Evolutionary conservation across 106 monocot species (phyloP).

Genomic region (Cymbidium sinense): DNA sequence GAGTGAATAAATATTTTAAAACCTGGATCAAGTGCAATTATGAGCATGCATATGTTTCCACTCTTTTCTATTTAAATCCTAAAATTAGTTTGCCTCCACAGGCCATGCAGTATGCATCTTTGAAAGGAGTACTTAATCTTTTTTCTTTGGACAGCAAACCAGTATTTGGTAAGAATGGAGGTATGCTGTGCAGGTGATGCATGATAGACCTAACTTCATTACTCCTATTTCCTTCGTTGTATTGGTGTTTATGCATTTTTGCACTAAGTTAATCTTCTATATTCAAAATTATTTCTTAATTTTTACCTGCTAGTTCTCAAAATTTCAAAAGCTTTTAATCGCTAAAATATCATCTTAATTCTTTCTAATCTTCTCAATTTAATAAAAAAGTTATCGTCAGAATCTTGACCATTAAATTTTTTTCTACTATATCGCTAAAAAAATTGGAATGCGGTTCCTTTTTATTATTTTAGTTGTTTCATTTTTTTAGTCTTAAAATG

Average conservation of each 20-base stretch:
- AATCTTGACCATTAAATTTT: not conserved
- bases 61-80: not conserved
- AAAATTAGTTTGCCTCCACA: constrained; percentile 12
- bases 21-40: not conserved
- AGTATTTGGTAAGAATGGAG: constrained; percentile 49
- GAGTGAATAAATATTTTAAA: not conserved
- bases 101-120: constrained; percentile 89
- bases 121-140: constrained; percentile 66
- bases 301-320: not conserved
- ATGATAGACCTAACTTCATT: not conserved
- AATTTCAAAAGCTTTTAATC: not conserved
- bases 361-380: not conserved
- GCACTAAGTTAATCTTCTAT: too few relatives aligned
- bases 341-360: not conserved
- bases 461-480: not conserved
- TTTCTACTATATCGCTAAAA: not conserved
- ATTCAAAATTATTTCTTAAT: not conserved
- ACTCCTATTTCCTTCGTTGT: not conserved
- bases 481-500: not conserved
- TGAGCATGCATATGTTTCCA: not conserved
- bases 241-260: not conserved
- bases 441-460: not conserved
- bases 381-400: not conserved
- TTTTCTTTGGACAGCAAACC: constrained; percentile 42
- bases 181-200: constrained; percentile 22